Evolutionary conservation across 176 grass and related monocot genomes (phyloP).

Genomic region (Metroxylon sagu): DNA sequence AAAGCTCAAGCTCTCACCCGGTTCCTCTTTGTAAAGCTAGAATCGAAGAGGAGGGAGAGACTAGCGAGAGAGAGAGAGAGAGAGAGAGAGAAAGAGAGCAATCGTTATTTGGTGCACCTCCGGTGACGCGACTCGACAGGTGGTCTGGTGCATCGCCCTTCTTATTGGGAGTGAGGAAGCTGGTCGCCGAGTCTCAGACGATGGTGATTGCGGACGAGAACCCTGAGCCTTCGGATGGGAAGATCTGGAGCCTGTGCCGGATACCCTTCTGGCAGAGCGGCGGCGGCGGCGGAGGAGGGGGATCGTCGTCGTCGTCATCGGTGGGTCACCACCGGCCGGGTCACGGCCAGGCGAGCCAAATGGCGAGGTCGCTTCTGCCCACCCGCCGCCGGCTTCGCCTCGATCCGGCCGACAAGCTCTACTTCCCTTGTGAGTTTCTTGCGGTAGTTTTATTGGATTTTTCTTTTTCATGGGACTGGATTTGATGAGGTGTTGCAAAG

Average conservation of each 20-base stretch:
- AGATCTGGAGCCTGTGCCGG: conserved; percentile 86
- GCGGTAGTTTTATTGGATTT: neutral
- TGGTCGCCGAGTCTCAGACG: neutral
- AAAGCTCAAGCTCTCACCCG: too few relatives aligned
- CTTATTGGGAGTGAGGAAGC: neutral
- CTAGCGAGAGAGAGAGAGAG: too few relatives aligned
- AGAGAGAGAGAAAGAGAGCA: neutral
- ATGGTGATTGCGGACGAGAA: conserved; percentile 77
- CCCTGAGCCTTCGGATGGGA: conserved; percentile 35
- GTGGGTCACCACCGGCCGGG: conserved; percentile 49
- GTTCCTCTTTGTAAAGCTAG: too few relatives aligned
- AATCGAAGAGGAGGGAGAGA: too few relatives aligned
- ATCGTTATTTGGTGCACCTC: too few relatives aligned
- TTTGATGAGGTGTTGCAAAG: too few relatives aligned
- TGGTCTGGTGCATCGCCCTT: too few relatives aligned
- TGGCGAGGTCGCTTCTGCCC: conserved; percentile 69
- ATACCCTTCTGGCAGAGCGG: conserved; percentile 72
- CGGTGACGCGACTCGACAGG: too few relatives aligned
- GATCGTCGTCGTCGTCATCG: conserved; percentile 22
- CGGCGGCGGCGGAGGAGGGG: conserved; percentile 26
- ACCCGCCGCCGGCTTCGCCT: conserved; percentile 62
- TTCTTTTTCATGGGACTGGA: neutral
- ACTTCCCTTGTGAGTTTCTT: conserved; percentile 82
- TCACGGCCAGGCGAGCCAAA: conserved; percentile 35
- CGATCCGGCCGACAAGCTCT: conserved; percentile 86